Evolutionary conservation across 306 rosid species (phyloP).

Genomic region (Trifolium dubium): DNA sequence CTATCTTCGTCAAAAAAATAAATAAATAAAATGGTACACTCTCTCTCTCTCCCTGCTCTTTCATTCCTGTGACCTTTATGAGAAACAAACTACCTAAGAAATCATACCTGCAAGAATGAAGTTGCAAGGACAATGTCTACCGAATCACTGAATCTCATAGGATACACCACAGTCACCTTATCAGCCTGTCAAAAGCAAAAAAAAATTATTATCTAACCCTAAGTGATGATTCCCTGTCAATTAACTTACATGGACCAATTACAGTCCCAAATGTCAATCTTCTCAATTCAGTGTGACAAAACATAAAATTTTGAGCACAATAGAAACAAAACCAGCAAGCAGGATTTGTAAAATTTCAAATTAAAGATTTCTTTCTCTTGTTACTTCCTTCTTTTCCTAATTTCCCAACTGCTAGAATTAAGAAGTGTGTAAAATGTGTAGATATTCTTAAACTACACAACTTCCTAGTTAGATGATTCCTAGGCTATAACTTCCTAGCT

Average conservation of each 20-base stretch:
- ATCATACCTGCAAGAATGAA: slow-evolving; percentile 90
- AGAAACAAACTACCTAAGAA: slow-evolving; percentile 30
- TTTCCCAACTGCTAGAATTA: slow-evolving; percentile 31
- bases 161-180: slow-evolving; percentile 87
- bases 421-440: too few relatives aligned
- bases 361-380: neutral
- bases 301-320: neutral
- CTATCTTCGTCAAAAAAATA: neutral
- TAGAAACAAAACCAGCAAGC: neutral
- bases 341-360: slow-evolving; percentile 25
- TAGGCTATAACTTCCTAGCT: too few relatives aligned
- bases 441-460: too few relatives aligned
- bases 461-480: too few relatives aligned
- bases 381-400: neutral
- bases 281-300: slow-evolving; percentile 11
- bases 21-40: too few relatives aligned
- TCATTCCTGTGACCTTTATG: slow-evolving; percentile 20
- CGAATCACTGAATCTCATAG: slow-evolving; percentile 94
- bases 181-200: slow-evolving; percentile 69
- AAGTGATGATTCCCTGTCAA: slow-evolving; percentile 22
- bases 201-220: slow-evolving; percentile 24
- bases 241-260: slow-evolving; percentile 25
- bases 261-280: slow-evolving; percentile 28
- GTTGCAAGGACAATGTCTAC: slow-evolving; percentile 89
- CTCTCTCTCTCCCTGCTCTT: slow-evolving; percentile 4